These are phyloP conservation scores for Rubroshorea leprosula DNA, from an alignment of 345 rosid species.

Conservation along the genomic window DNA sequence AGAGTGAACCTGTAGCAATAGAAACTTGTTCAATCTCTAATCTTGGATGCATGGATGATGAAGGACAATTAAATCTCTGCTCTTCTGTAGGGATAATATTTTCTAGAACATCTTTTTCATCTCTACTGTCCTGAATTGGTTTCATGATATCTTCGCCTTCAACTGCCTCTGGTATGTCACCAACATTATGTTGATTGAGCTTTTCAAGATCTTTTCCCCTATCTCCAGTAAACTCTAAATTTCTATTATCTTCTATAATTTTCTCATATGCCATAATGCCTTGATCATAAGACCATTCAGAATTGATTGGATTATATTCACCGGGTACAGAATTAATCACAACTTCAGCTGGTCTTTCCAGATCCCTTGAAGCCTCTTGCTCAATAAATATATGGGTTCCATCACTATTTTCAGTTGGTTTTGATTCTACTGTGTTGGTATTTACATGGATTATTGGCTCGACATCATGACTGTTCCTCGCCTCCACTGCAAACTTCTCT, in stretches of 20 bases:
- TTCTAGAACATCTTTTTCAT: slow-evolving; percentile 19
- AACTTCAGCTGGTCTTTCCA: slow-evolving; percentile 21
- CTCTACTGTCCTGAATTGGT: slow-evolving; percentile 11
- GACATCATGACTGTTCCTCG: slow-evolving; percentile 20
- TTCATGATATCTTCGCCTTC: neutral
- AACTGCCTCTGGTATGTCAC: neutral
- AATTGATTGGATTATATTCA: neutral
- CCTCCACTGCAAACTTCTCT: slow-evolving; percentile 29
- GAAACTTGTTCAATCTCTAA: slow-evolving; percentile 16
- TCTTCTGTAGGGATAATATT: slow-evolving; percentile 25
- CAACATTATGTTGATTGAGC: slow-evolving; percentile 1
- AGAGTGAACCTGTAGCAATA: slow-evolving; percentile 23
- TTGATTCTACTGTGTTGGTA: neutral
- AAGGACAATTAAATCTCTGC: slow-evolving; percentile 17
- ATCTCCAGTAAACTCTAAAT: neutral
- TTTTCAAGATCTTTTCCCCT: slow-evolving; percentile 11
- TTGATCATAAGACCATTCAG: slow-evolving; percentile 9
- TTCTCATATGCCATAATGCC: neutral
- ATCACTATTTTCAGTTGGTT: slow-evolving; percentile 6
- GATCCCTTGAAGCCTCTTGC: neutral
- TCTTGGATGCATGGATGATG: slow-evolving; percentile 15
- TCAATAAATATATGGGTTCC: slow-evolving; percentile 9
- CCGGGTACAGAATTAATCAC: slow-evolving; percentile 24
- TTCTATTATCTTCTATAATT: slow-evolving; percentile 8
- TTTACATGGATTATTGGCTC: slow-evolving; percentile 12